Evolutionary conservation across 768 basidiomycete genomes (phyloP).

Genomic region (Tephrocybe sp.): DNA sequence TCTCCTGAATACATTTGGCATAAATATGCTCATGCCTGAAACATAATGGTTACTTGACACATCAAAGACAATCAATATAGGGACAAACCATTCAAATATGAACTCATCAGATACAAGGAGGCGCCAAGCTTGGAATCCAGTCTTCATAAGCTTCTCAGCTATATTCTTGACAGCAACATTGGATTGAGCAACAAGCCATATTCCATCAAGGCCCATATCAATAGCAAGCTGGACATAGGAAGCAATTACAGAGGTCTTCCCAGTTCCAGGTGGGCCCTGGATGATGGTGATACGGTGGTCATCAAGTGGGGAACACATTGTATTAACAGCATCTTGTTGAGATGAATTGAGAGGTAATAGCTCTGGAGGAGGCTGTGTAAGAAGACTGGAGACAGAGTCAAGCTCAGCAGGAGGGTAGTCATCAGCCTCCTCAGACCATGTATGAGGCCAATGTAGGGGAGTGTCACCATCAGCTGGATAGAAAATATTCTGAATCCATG

Average conservation of each 20-base stretch:
- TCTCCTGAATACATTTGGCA: constrained; percentile 32
- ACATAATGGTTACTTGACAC: constrained; percentile 5
- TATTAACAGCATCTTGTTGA: constrained; percentile 46
- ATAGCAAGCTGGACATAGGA: constrained; percentile 54
- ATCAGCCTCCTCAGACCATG: constrained; percentile 26
- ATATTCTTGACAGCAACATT: constrained; percentile 92
- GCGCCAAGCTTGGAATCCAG: constrained; percentile 56
- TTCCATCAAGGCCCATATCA: constrained; percentile 39
- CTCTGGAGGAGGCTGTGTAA: neutral
- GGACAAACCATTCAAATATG: constrained; percentile 57
- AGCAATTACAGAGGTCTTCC: constrained; percentile 75
- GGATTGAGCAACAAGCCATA: constrained; percentile 84
- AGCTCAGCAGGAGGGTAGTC: neutral
- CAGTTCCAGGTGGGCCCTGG: constrained; percentile 67
- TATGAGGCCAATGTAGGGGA: constrained; percentile 38
- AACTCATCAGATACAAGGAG: constrained; percentile 74
- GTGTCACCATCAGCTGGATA: constrained; percentile 25
- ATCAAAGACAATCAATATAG: neutral
- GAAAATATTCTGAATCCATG: constrained; percentile 54
- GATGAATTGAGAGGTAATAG: constrained; percentile 39
- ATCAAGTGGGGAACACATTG: constrained; percentile 42
- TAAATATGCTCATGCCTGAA: constrained; percentile 84
- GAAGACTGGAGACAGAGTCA: neutral
- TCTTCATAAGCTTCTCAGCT: constrained; percentile 69
- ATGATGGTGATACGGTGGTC: constrained; percentile 40